Conservation (phyloP, 2,329 filamentous ascomycete genomes). For the Alternaria sp. region DNA sequence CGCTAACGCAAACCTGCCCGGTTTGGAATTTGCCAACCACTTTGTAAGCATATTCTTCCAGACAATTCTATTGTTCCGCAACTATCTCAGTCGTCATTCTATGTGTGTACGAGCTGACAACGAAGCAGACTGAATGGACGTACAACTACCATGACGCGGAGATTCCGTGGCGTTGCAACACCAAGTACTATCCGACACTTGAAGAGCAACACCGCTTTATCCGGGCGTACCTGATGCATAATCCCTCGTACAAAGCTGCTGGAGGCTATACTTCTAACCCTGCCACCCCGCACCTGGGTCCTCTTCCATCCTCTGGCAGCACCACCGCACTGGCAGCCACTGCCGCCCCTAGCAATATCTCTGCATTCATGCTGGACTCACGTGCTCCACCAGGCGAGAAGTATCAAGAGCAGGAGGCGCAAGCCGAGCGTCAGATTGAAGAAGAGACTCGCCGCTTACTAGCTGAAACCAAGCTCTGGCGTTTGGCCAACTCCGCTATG, state of each 20-base stretch:
- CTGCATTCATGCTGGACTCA: constrained; percentile 79
- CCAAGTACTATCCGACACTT: constrained; percentile 73
- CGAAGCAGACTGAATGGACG: constrained; percentile 80
- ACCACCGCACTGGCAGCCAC: constrained; percentile 45
- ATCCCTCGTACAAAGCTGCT: constrained; percentile 68
- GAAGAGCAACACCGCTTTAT: constrained; percentile 89
- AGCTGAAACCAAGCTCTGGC: constrained; percentile 84
- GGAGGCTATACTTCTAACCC: constrained; percentile 62
- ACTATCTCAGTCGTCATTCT: background rate
- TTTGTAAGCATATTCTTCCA: constrained; percentile 66
- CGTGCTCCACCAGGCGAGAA: constrained; percentile 47
- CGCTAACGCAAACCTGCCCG: constrained; percentile 84
- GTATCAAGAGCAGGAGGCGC: constrained; percentile 58
- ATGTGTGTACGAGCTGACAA: background rate
- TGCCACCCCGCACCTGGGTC: constrained; percentile 40
- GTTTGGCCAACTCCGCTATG: constrained; percentile 83
- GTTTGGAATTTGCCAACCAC: constrained; percentile 95
- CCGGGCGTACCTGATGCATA: constrained; percentile 84
- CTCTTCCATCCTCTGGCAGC: constrained; percentile 44
- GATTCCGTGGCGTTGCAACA: constrained; percentile 72
- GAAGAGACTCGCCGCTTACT: constrained; percentile 73
- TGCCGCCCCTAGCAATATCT: constrained; percentile 52
- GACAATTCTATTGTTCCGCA: background rate
- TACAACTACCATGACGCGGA: constrained; percentile 91
- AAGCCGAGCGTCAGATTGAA: constrained; percentile 67